Evolutionary conservation across 2,329 filamentous ascomycete species (phyloP).

Genomic region (Ustulina deusta): DNA sequence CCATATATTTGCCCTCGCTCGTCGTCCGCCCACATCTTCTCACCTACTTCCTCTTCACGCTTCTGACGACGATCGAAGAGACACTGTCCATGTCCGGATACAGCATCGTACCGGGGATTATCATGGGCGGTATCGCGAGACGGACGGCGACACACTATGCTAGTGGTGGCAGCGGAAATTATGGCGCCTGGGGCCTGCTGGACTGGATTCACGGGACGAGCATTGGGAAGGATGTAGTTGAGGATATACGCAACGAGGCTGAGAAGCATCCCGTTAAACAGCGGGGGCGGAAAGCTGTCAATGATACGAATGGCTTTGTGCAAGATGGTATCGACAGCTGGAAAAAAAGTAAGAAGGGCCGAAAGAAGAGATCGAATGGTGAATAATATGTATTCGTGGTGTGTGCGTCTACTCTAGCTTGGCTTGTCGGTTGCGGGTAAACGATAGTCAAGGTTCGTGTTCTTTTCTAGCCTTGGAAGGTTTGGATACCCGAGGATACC

Average conservation of each 20-base stretch:
- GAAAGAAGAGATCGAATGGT: slow-evolving; percentile 38
- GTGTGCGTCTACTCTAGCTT: background rate
- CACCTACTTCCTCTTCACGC: slow-evolving; percentile 75
- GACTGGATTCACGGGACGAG: slow-evolving; percentile 72
- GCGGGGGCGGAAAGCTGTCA: slow-evolving; percentile 51
- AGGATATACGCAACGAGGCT: slow-evolving; percentile 66
- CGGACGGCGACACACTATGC: slow-evolving; percentile 67
- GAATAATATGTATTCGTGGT: background rate
- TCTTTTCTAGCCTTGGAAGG: background rate
- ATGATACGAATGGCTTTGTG: slow-evolving; percentile 51
- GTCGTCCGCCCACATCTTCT: slow-evolving; percentile 77
- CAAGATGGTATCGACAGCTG: slow-evolving; percentile 52
- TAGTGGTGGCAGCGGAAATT: slow-evolving; percentile 68
- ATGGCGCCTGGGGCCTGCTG: slow-evolving; percentile 70
- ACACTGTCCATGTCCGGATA: slow-evolving; percentile 77
- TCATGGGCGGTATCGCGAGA: slow-evolving; percentile 64
- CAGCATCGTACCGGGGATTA: slow-evolving; percentile 65
- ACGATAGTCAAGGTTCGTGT: background rate
- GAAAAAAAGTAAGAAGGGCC: slow-evolving; percentile 48
- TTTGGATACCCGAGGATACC: slow-evolving; percentile 19
- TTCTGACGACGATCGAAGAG: slow-evolving; percentile 74
- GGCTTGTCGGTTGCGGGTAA: too few relatives aligned
- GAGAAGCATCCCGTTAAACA: slow-evolving; percentile 66
- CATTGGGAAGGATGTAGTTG: slow-evolving; percentile 63
- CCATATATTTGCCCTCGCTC: slow-evolving; percentile 73